Conservation (phyloP, 352 stramenopile genomes). For the Globisporangium takayamanum region DNA sequence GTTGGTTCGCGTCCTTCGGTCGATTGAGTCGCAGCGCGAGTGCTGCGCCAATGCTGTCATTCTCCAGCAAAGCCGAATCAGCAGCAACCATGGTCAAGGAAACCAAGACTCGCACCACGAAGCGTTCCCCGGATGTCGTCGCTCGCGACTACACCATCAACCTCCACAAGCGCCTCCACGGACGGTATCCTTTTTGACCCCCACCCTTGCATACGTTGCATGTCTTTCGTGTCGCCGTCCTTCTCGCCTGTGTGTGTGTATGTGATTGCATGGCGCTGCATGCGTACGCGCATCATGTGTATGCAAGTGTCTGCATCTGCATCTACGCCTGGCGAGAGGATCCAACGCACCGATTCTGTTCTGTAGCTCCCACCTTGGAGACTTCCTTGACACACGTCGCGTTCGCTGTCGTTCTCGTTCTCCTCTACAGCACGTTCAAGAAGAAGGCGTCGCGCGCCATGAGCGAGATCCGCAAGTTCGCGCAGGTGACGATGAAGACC, state of each 20-base stretch:
- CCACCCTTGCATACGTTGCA: conserved; percentile 18
- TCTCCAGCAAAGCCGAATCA: conserved; percentile 31
- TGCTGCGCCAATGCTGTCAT: background rate
- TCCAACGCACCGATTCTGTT: conserved; percentile 16
- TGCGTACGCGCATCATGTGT: background rate
- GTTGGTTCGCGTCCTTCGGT: background rate
- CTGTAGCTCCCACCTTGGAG: conserved; percentile 84
- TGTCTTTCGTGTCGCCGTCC: conserved; percentile 11
- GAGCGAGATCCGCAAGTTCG: conserved; percentile 98
- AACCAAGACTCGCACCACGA: conserved; percentile 82
- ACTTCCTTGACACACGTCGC: conserved; percentile 69
- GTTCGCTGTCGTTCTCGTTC: conserved; percentile 13
- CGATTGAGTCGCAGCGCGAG: background rate
- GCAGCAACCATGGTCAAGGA: conserved; percentile 80
- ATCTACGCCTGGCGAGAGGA: conserved; percentile 2
- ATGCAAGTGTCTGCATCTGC: conserved; percentile 6
- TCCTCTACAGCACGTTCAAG: conserved; percentile 90
- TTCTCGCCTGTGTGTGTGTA: background rate
- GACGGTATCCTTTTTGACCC: conserved; percentile 81
- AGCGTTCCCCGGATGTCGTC: conserved; percentile 90
- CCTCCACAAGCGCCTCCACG: conserved; percentile 96
- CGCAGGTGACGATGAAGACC: conserved; percentile 96
- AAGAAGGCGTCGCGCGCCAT: conserved; percentile 96
- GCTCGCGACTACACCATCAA: conserved; percentile 99
- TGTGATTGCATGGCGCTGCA: background rate